A percentile compares a stretch with the other conserved stretches of the same genome.
Evolutionary conservation across 768 basidiomycete genomes (phyloP).

Genomic region (Suillus bovinus): DNA sequence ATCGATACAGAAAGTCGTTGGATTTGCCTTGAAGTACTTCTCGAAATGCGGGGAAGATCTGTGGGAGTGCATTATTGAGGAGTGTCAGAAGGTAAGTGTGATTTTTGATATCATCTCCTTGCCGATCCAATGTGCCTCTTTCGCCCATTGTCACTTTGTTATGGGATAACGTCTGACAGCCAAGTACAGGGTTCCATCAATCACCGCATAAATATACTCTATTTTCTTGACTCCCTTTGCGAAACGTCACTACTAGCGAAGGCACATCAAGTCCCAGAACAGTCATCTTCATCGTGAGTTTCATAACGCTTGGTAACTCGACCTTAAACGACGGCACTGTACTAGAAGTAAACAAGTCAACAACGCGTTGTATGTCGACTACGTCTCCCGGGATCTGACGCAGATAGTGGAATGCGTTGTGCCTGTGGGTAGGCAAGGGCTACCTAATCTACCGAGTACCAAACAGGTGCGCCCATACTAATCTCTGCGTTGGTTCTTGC

Average conservation of each 20-base stretch:
- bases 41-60: slow-evolving; percentile 86
- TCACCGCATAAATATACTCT: slow-evolving; percentile 89
- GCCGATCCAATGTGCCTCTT: neutral
- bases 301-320: slow-evolving; percentile 22
- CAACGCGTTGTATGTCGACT: slow-evolving; percentile 70
- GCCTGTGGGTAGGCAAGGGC: slow-evolving; percentile 81
- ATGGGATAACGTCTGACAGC: neutral
- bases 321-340: slow-evolving; percentile 29
- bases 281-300: slow-evolving; percentile 24
- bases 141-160: neutral
- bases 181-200: slow-evolving; percentile 74
- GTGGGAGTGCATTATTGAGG: slow-evolving; percentile 92
- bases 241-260: slow-evolving; percentile 73
- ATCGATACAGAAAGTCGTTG: slow-evolving; percentile 87
- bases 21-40: slow-evolving; percentile 83
- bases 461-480: slow-evolving; percentile 64
- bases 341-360: slow-evolving; percentile 28
- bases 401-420: slow-evolving; percentile 86
- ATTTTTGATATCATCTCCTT: neutral
- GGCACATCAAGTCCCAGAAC: slow-evolving; percentile 42
- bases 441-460: slow-evolving; percentile 85
- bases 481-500: neutral
- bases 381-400: slow-evolving; percentile 73
- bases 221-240: slow-evolving; percentile 87
- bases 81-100: slow-evolving; percentile 74